A percentile compares a stretch with the other conserved stretches of the same genome.
phyloP scores from a whole-genome alignment of 352 stramenopile species.

The Plasmopara viticola region DNA sequence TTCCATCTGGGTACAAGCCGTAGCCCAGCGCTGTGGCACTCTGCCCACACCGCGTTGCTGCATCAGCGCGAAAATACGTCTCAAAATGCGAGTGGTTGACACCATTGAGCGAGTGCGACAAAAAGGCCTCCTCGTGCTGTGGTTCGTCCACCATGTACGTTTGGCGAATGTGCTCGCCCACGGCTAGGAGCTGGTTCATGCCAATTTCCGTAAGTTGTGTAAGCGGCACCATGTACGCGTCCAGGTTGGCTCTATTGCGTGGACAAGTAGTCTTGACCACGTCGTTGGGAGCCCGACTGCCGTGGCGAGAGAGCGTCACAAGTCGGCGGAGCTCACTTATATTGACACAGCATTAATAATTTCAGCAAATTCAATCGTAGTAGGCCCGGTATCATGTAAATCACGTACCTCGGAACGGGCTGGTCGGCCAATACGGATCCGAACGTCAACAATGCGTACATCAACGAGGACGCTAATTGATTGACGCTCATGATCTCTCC shows the following conservation, averaged over 20 bases:
- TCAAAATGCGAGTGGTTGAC: conserved; percentile 74
- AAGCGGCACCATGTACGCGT: conserved; percentile 71
- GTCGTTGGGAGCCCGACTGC: conserved; percentile 70
- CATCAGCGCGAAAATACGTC: conserved; percentile 79
- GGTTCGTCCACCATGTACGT: conserved; percentile 53
- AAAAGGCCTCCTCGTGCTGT: conserved; percentile 43
- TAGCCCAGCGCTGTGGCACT: conserved; percentile 69
- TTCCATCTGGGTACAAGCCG: conserved; percentile 76
- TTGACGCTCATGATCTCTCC: conserved; percentile 11
- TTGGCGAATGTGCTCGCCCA: conserved; percentile 58
- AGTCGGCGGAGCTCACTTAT: conserved; percentile 65
- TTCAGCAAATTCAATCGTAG: background rate
- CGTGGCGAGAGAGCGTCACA: conserved; percentile 72
- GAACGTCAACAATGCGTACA: conserved; percentile 14
- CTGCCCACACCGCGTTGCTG: conserved; percentile 73
- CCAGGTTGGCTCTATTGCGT: conserved; percentile 58
- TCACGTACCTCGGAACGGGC: conserved; percentile 12
- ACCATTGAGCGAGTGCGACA: conserved; percentile 65
- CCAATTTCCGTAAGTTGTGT: conserved; percentile 78
- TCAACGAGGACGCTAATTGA: conserved; percentile 9
- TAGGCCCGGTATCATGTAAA: background rate
- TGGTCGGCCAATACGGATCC: conserved; percentile 9
- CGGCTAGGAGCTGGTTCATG: conserved; percentile 69
- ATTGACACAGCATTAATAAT: conserved; percentile 2
- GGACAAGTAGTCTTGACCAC: conserved; percentile 55